phyloP scores from a whole-genome alignment of 208 protist genomes.

The Trypanosoma cruzi region DNA sequence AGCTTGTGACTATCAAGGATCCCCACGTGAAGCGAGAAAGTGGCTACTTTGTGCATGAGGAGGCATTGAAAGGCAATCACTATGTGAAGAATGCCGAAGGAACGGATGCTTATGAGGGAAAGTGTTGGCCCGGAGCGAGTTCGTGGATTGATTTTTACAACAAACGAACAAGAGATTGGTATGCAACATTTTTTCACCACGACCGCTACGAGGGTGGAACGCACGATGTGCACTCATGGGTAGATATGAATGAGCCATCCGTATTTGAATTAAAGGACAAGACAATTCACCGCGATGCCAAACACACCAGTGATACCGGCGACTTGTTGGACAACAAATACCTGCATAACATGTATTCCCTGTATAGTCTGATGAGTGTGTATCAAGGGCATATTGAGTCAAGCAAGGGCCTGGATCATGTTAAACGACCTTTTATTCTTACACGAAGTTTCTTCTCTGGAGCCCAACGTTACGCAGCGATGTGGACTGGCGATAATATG shows the following conservation, averaged over 20 bases:
- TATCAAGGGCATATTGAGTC: conserved; percentile 88
- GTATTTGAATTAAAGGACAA: conserved; percentile 96
- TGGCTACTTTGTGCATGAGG: conserved; percentile 85
- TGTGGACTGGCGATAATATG: conserved; percentile 99
- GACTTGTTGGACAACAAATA: conserved; percentile 92
- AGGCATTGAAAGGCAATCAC: conserved; percentile 66
- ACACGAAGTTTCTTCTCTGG: conserved; percentile 99
- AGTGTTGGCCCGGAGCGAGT: conserved; percentile 97
- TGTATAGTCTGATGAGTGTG: conserved; percentile 88
- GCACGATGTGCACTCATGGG: conserved; percentile 96
- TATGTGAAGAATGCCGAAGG: conserved; percentile 89
- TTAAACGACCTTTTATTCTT: conserved; percentile 97
- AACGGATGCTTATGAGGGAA: conserved; percentile 89
- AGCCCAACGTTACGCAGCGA: conserved; percentile 96
- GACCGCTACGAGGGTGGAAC: conserved; percentile 91
- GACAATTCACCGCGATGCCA: conserved; percentile 94
- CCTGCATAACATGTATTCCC: conserved; percentile 98
- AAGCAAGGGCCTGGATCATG: conserved; percentile 26
- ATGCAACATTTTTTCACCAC: conserved; percentile 89
- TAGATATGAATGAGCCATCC: conserved; percentile 99
- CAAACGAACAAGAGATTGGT: conserved; percentile 92
- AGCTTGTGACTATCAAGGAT: conserved; percentile 98
- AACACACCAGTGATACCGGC: conserved; percentile 80
- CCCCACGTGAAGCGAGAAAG: conserved; percentile 96
- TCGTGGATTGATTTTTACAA: conserved; percentile 96